phyloP scores from a whole-genome alignment of 2,329 filamentous ascomycete genomes.

The Penicillium sp. region DNA sequence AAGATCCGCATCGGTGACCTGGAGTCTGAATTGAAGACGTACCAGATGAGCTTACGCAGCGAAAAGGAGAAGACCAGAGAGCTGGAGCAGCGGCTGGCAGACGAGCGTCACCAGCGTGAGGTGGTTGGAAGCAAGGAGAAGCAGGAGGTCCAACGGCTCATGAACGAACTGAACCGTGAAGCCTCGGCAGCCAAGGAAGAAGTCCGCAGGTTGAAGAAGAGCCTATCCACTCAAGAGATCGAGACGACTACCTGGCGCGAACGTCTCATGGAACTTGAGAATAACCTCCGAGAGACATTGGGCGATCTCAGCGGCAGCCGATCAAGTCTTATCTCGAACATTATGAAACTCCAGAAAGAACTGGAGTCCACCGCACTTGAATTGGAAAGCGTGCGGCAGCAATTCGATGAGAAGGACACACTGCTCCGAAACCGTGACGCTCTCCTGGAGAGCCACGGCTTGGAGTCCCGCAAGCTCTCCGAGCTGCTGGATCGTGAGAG shows the following conservation, averaged over 20 bases:
- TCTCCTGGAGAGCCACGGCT: slow-evolving; percentile 78
- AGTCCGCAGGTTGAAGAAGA: slow-evolving; percentile 74
- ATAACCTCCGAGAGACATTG: slow-evolving; percentile 76
- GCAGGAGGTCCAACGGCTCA: slow-evolving; percentile 86
- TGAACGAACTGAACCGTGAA: slow-evolving; percentile 89
- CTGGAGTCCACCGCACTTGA: slow-evolving; percentile 79
- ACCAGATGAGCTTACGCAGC: slow-evolving; percentile 74
- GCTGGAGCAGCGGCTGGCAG: slow-evolving; percentile 67
- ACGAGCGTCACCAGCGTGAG: slow-evolving; percentile 81
- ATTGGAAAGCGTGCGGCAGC: slow-evolving; percentile 70
- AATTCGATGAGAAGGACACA: slow-evolving; percentile 83
- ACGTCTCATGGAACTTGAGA: slow-evolving; percentile 82
- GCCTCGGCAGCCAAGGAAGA: slow-evolving; percentile 80
- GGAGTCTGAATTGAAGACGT: slow-evolving; percentile 72
- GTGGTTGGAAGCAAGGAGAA: slow-evolving; percentile 83
- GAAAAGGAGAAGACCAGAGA: slow-evolving; percentile 73
- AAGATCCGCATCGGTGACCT: slow-evolving; percentile 97
- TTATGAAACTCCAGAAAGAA: slow-evolving; percentile 81
- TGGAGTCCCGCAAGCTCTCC: slow-evolving; percentile 77
- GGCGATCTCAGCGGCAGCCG: slow-evolving; percentile 83
- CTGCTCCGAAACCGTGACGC: slow-evolving; percentile 84
- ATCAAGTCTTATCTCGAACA: slow-evolving; percentile 77
- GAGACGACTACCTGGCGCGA: slow-evolving; percentile 91
- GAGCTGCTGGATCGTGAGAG: slow-evolving; percentile 91
- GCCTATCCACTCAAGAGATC: slow-evolving; percentile 73